These are phyloP conservation scores for Luffa aegyptiaca DNA, from an alignment of 306 rosid genomes.

Conservation along the genomic window DNA sequence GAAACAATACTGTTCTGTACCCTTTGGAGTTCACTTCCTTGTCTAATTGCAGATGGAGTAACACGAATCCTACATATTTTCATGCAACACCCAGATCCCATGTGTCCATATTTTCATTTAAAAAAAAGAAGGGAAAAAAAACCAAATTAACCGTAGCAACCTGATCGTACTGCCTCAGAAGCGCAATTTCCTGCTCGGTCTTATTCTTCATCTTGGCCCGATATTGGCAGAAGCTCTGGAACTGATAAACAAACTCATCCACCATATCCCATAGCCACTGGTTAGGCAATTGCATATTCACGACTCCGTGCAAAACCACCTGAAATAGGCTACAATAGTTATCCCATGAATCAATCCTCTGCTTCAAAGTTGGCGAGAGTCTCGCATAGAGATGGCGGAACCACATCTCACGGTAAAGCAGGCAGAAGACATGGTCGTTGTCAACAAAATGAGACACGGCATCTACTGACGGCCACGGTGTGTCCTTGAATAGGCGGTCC, in stretches of 20 bases:
- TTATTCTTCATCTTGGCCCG: slow-evolving; percentile 91
- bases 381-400: slow-evolving; percentile 91
- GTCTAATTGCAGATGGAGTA: neutral
- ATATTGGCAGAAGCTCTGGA: slow-evolving; percentile 92
- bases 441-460: slow-evolving; percentile 78
- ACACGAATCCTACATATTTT: neutral
- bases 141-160: slow-evolving; percentile 12
- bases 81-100: neutral
- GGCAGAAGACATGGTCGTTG: slow-evolving; percentile 91
- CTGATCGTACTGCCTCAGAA: slow-evolving; percentile 70
- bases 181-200: slow-evolving; percentile 71
- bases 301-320: slow-evolving; percentile 90
- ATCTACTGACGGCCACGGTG: slow-evolving; percentile 95
- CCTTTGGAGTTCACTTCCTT: neutral
- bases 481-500: slow-evolving; percentile 82
- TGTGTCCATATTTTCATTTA: neutral
- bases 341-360: slow-evolving; percentile 95
- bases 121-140: neutral
- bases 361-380: slow-evolving; percentile 74
- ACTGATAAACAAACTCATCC: slow-evolving; percentile 93
- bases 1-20: neutral
- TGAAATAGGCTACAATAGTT: slow-evolving; percentile 84
- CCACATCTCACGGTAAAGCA: slow-evolving; percentile 97
- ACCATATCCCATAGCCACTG: slow-evolving; percentile 99
- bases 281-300: slow-evolving; percentile 91